A percentile compares a stretch with the other conserved stretches of the same genome.
phyloP scores from a whole-genome alignment of 805 yeast species.

The Wickerhamomyces hampshirensis region DNA sequence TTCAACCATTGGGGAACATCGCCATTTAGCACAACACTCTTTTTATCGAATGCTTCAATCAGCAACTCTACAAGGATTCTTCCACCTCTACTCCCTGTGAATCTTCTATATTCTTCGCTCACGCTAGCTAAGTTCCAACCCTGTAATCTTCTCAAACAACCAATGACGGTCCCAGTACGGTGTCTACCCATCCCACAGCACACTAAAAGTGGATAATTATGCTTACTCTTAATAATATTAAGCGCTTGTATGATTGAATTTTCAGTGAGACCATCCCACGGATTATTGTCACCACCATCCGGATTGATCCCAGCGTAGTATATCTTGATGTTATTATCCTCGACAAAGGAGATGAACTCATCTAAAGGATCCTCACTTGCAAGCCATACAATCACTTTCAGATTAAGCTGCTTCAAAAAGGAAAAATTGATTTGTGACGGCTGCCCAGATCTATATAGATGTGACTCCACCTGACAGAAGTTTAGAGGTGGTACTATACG shows the following conservation, averaged over 20 bases:
- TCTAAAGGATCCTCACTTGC: slow-evolving; percentile 96
- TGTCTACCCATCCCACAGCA: slow-evolving; percentile 99
- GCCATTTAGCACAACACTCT: slow-evolving; percentile 36
- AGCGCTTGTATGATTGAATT: slow-evolving; percentile 74
- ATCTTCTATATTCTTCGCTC: slow-evolving; percentile 89
- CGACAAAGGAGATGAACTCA: slow-evolving; percentile 76
- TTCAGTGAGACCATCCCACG: slow-evolving; percentile 95
- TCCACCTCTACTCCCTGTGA: slow-evolving; percentile 91
- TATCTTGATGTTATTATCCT: slow-evolving; percentile 61
- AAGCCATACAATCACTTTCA: slow-evolving; percentile 85
- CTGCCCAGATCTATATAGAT: slow-evolving; percentile 86
- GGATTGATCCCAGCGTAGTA: slow-evolving; percentile 81
- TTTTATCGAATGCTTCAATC: slow-evolving; percentile 66
- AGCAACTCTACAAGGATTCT: slow-evolving; percentile 86
- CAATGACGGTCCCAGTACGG: slow-evolving; percentile 94
- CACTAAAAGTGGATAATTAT: slow-evolving; percentile 80
- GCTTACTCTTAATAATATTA: slow-evolving; percentile 63
- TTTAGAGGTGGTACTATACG: slow-evolving; percentile 90
- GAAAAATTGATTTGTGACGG: slow-evolving; percentile 93
- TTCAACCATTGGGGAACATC: slow-evolving; percentile 46
- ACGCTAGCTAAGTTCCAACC: slow-evolving; percentile 97
- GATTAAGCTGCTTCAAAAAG: slow-evolving; percentile 66
- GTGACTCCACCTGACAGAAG: slow-evolving; percentile 90
- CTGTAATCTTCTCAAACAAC: slow-evolving; percentile 86
- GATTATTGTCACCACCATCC: slow-evolving; percentile 73